These are phyloP conservation scores for Colletotrichum truncatum DNA, from an alignment of 2,329 filamentous ascomycete species.

Conservation along the genomic window DNA sequence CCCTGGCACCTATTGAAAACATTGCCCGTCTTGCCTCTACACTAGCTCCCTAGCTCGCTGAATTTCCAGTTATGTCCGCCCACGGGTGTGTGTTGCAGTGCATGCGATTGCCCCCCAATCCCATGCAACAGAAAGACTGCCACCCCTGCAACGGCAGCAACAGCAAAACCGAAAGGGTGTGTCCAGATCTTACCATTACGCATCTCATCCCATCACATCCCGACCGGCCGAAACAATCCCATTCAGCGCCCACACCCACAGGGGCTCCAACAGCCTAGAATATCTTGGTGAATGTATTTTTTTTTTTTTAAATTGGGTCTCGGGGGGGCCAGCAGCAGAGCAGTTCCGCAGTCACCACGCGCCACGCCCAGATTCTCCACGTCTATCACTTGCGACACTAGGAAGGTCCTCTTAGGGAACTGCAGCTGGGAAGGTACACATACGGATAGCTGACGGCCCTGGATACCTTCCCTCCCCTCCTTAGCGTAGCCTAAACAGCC, in stretches of 20 bases:
- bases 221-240: slow-evolving; percentile 26
- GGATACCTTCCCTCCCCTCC: slow-evolving; percentile 1
- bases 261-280: slow-evolving; percentile 2
- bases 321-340: neutral
- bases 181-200: slow-evolving; percentile 6
- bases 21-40: too few species aligned
- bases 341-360: slow-evolving; percentile 18
- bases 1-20: too few species aligned
- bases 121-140: neutral
- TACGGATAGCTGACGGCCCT: neutral
- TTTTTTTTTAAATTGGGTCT: neutral
- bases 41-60: neutral
- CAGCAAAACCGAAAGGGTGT: slow-evolving; percentile 9
- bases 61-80: neutral
- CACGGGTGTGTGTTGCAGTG: neutral
- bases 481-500: neutral
- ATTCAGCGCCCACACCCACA: slow-evolving; percentile 22
- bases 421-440: slow-evolving; percentile 3
- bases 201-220: slow-evolving; percentile 23
- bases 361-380: slow-evolving; percentile 20
- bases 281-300: neutral
- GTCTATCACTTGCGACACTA: slow-evolving; percentile 17
- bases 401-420: neutral
- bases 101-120: neutral
- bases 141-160: slow-evolving; percentile 13